These are phyloP conservation scores for Termitomyces sp. DNA, from an alignment of 768 basidiomycete genomes.

Conservation along the genomic window DNA sequence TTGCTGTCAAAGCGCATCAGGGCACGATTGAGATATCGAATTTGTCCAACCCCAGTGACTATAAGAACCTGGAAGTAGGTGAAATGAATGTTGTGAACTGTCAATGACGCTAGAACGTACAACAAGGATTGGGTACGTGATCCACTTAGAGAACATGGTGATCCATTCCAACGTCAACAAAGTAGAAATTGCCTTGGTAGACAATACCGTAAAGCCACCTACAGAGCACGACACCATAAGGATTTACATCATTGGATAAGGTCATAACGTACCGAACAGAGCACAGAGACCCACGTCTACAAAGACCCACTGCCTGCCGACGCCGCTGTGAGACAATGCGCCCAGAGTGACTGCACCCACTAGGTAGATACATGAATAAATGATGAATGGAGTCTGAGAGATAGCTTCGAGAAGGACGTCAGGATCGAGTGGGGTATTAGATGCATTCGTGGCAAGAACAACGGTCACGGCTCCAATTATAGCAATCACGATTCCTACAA, in stretches of 20 bases:
- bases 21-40: constrained; percentile 81
- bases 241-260: background rate
- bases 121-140: constrained; percentile 76
- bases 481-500: constrained; percentile 76
- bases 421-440: constrained; percentile 68
- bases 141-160: constrained; percentile 72
- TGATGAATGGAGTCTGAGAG: constrained; percentile 65
- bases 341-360: constrained; percentile 55
- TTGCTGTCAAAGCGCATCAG: constrained; percentile 94
- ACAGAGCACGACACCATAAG: background rate
- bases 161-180: constrained; percentile 78
- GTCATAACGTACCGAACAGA: constrained; percentile 56
- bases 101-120: constrained; percentile 33
- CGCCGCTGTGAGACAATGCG: constrained; percentile 58
- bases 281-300: constrained; percentile 90
- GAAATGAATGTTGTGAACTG: background rate
- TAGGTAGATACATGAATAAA: constrained; percentile 68
- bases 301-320: constrained; percentile 68
- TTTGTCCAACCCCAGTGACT: constrained; percentile 78
- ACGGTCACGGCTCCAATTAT: constrained; percentile 90
- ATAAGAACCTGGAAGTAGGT: constrained; percentile 52
- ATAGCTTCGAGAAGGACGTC: constrained; percentile 67
- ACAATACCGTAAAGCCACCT: constrained; percentile 94
- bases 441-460: constrained; percentile 76
- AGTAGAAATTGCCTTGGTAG: constrained; percentile 90